Percentiles rank a stretch among this genome's conserved stretches.
Evolutionary conservation across 345 rosid genomes (phyloP).

Genomic region (Mangifera indica): DNA sequence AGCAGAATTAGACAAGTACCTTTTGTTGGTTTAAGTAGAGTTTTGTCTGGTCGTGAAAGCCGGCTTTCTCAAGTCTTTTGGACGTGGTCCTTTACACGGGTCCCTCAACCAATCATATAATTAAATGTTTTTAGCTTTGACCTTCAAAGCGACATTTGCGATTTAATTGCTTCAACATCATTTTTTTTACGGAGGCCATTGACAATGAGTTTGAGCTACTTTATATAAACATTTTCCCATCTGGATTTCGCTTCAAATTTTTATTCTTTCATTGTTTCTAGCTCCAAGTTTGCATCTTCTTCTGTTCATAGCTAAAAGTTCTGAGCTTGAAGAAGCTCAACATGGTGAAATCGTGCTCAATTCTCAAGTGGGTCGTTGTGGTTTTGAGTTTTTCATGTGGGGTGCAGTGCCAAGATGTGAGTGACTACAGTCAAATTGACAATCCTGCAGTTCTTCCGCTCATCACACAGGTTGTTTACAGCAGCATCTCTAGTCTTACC

Average conservation of each 20-base stretch:
- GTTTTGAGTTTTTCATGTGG: constrained; percentile 34
- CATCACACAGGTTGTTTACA: constrained; percentile 42
- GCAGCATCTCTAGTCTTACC: constrained; percentile 58
- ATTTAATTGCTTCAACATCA: background rate
- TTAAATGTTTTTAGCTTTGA: background rate
- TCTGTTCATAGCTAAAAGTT: background rate
- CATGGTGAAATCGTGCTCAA: constrained; percentile 31
- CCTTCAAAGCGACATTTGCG: background rate
- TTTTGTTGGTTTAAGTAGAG: too few species aligned
- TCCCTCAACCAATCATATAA: too few species aligned
- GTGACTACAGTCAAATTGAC: constrained; percentile 37
- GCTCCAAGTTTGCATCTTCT: background rate
- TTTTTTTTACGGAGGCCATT: too few species aligned
- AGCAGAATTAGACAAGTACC: too few species aligned
- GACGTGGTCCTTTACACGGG: too few species aligned
- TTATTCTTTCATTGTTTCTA: background rate
- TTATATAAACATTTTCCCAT: background rate
- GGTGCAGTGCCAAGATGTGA: constrained; percentile 54
- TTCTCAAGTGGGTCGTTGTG: constrained; percentile 38
- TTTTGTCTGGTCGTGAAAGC: too few species aligned
- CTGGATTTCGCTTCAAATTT: background rate
- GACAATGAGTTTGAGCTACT: too few species aligned
- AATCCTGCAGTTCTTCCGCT: constrained; percentile 58
- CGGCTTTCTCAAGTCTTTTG: too few species aligned
- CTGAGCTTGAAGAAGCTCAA: constrained; percentile 42